Base-by-base conservation (phyloP, 805 yeast genomes). In the Candida bentonensis region DNA sequence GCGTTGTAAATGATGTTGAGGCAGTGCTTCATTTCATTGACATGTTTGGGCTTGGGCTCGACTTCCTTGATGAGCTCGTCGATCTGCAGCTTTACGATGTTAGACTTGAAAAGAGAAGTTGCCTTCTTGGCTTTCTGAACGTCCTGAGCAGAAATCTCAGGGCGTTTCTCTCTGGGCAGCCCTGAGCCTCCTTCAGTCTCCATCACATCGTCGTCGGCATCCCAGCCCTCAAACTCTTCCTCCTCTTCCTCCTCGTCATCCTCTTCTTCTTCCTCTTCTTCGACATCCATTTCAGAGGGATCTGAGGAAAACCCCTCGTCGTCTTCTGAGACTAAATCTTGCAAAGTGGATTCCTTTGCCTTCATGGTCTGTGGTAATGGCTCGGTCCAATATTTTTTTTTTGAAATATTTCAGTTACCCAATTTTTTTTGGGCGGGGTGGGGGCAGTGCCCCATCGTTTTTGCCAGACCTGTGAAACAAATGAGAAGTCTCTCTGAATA, bases 91-190 rank as follows among this genome's bases (percentile, higher is more conserved):
- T 92, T 92, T 77, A 92, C 89, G 45, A 92, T 87, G 62, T 88
- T 92, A 5, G 96, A 86, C 57, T 88, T 86, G 76, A 88, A 92
- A 40, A 89, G 66, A 60, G 88, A 96, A 1, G 94, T 92, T 1
- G 96, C 84, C 60, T 88, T 96, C 54, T 95, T 73, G 0, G 96
- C 95, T 2, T 82, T 73, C 54, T 89, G 95, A 40, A 89, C 78
- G 47, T 92, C 96, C 17, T 30, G 36, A 7, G 20, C 13, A 30
- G 36, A 13, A 15, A 30, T 5, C 36, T 30, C 7, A 13, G 11
- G 20, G 7, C n/a, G 13, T 11, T 30, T 30, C n/a, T 4, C 36
- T 15, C 20, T 30, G 5, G 7, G 7, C 7, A 5, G 36, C n/a
- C n/a, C n/a, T 13, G 17, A 4, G 20, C 20, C 20, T 30, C 7